phyloP scores from a whole-genome alignment of 2,329 filamentous ascomycete genomes.

The Penicillium sp. region DNA sequence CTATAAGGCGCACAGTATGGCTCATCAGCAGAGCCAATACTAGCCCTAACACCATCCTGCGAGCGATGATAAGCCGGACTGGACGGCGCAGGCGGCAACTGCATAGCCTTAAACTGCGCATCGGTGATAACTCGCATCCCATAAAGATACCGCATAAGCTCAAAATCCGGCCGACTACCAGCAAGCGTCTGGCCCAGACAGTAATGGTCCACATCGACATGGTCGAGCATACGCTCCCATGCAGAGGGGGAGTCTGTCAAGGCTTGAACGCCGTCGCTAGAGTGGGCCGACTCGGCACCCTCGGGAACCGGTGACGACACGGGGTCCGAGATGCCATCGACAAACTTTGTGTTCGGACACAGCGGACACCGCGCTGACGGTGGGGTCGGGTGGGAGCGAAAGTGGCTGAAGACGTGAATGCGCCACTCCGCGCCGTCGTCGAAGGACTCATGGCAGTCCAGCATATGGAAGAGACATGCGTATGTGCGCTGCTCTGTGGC shows the following conservation, averaged over 20 bases:
- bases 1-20: slow-evolving; percentile 41
- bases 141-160: slow-evolving; percentile 48
- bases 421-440: slow-evolving; percentile 41
- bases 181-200: slow-evolving; percentile 42
- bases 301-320: slow-evolving; percentile 1
- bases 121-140: slow-evolving; percentile 42
- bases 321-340: slow-evolving; percentile 19
- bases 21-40: slow-evolving; percentile 41
- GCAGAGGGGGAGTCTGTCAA: slow-evolving; percentile 24
- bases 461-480: slow-evolving; percentile 46
- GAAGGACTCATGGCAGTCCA: slow-evolving; percentile 44
- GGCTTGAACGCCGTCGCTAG: not conserved
- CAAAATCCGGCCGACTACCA: slow-evolving; percentile 42
- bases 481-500: slow-evolving; percentile 21
- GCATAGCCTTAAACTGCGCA: slow-evolving; percentile 45
- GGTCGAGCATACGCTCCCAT: slow-evolving; percentile 45
- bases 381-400: slow-evolving; percentile 42
- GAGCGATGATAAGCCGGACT: slow-evolving; percentile 39
- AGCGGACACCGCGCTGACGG: slow-evolving; percentile 44
- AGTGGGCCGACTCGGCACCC: not conserved
- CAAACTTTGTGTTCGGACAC: slow-evolving; percentile 32
- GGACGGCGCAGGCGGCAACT: slow-evolving; percentile 39
- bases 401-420: slow-evolving; percentile 47
- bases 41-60: slow-evolving; percentile 36
- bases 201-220: slow-evolving; percentile 43